Conservation (phyloP, 129 eudicot genomes). For the Ambrosia trifida region DNA sequence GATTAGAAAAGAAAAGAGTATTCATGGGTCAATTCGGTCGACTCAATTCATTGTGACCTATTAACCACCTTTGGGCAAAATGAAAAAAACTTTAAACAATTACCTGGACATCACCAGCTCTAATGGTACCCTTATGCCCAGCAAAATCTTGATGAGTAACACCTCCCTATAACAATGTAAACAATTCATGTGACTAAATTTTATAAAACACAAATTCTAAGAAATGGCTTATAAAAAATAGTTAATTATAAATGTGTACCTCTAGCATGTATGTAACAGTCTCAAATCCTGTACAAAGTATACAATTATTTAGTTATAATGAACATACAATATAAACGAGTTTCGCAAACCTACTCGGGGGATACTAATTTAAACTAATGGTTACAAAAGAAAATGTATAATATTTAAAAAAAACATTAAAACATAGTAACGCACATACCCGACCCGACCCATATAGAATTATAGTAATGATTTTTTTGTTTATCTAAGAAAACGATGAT, state of each 20-base stretch:
- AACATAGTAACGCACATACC: not conserved
- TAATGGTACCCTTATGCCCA: constrained; percentile 85
- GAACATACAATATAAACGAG: not conserved
- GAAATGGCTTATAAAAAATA: not conserved
- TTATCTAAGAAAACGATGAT: not conserved
- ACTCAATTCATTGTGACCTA: not conserved
- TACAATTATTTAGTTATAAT: not conserved
- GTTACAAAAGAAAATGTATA: not conserved
- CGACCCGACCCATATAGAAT: not conserved
- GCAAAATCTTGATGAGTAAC: constrained; percentile 89
- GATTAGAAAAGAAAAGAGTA: not conserved
- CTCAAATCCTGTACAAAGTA: constrained; percentile 65
- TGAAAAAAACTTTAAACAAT: not conserved
- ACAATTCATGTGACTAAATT: not conserved
- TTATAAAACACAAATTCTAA: not conserved
- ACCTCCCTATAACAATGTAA: constrained; percentile 54
- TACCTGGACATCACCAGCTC: constrained; percentile 93
- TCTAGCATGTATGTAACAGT: constrained; percentile 93
- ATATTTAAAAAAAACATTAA: not conserved
- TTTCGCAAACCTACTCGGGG: not conserved
- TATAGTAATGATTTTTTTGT: not conserved
- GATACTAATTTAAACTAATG: not conserved
- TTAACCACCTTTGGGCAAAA: not conserved
- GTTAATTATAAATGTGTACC: constrained; percentile 35
- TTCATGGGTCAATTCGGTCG: not conserved